Evolutionary conservation across 1,139 yeast species (phyloP), one percentile per base, ranked within the genome.

Genomic region (Candida mesenterica): DNA sequence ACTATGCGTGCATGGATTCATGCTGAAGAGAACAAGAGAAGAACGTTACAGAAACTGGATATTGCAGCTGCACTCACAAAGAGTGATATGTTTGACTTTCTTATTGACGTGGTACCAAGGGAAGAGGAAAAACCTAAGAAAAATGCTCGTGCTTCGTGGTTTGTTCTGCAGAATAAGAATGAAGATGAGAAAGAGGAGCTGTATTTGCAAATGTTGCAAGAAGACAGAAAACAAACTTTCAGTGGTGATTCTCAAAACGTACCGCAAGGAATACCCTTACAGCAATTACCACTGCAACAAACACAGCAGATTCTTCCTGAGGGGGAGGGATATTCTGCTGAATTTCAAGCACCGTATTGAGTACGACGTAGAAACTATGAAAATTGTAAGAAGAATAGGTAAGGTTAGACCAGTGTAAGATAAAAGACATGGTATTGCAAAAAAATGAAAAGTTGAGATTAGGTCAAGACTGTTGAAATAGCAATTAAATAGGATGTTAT

Each of bases 1-100:
- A 90, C 98, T 9, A 89, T 92, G 97, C 72, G 98, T 41, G 97
- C 98, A 3, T 92, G 98, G 98, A 88, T 92, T 43, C 96, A 90
- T 51, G 97, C 97, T 1, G 97, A 92, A 58, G 96, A 88, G 52
- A 88, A 87, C 63, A 92, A 92, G 56, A 75, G 98, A 47, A 72
- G 98, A 45, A 92, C 98, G 8, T 65, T 92, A 42, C 98, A 92
- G 61, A 83, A 90, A 52, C 82, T 90, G 2, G 98, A 92, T 56
- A 89, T 92, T 44, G 96, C 97, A 2, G 94, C 95, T 24, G 98
- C 98, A 2, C 70, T 92, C 42, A 94, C 92, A 44, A 88, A 87
- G 56, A 81, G 92, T 36, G 98, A 92, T 59, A 90, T 92, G 96
- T 92, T 90, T 70, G 98, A 92, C 56, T 92, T 92, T 55, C 65